phyloP scores from a whole-genome alignment of 2,329 filamentous ascomycete genomes.

The Aspergillus oerlinghausenensis region DNA sequence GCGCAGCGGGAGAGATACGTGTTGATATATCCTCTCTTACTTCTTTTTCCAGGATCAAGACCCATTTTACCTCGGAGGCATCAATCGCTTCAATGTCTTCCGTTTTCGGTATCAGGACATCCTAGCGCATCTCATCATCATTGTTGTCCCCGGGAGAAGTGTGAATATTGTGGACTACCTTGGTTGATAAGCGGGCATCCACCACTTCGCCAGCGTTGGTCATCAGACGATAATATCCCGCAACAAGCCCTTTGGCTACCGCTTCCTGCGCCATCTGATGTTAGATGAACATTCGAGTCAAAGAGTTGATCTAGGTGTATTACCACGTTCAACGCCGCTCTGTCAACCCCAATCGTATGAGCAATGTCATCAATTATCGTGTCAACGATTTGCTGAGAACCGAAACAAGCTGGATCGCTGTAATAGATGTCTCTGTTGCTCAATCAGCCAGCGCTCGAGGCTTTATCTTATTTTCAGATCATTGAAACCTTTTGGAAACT shows the following conservation, averaged over 20 bases:
- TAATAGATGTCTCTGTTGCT: conserved; percentile 58
- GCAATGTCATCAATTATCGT: conserved; percentile 58
- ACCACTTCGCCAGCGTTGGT: conserved; percentile 22
- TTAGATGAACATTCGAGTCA: neutral
- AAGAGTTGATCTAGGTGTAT: conserved; percentile 12
- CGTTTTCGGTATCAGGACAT: conserved; percentile 50
- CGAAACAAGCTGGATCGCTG: conserved; percentile 56
- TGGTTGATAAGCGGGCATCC: conserved; percentile 36
- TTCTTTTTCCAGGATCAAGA: conserved; percentile 62
- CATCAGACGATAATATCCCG: conserved; percentile 29
- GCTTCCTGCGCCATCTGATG: conserved; percentile 30
- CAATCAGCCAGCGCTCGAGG: neutral
- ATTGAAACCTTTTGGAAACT: conserved; percentile 53
- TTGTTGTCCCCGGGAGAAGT: neutral
- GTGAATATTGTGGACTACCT: conserved; percentile 13
- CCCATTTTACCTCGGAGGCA: conserved; percentile 48
- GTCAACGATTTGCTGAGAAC: conserved; percentile 54
- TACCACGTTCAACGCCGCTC: conserved; percentile 55
- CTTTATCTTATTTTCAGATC: neutral
- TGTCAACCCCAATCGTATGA: conserved; percentile 53
- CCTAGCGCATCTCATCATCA: conserved; percentile 30
- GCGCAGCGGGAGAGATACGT: neutral
- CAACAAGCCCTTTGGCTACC: conserved; percentile 41
- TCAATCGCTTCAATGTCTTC: conserved; percentile 44
- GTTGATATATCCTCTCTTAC: conserved; percentile 26